Evolutionary conservation across 2,329 filamentous ascomycete species (phyloP).

Genomic region (Ophiostoma montium): DNA sequence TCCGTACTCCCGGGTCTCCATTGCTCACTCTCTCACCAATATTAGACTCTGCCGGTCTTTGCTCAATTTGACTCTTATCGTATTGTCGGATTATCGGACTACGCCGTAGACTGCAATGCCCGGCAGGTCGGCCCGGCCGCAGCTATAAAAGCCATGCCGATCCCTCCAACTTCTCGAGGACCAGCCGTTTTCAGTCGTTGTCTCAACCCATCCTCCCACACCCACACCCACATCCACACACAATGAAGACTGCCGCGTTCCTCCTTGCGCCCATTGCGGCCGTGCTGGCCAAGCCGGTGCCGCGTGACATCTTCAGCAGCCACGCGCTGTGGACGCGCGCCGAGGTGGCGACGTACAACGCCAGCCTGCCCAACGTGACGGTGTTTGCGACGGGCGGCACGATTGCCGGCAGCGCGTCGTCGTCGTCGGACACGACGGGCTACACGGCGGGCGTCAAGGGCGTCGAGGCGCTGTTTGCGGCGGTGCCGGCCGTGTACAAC

Average conservation of each 20-base stretch:
- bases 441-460: conserved; percentile 30
- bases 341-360: neutral
- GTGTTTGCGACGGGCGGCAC: conserved; percentile 42
- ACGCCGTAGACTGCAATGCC: no score
- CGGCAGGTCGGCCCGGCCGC: no score
- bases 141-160: no score
- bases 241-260: neutral
- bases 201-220: no score
- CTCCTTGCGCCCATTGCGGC: conserved; percentile 1
- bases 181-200: no score
- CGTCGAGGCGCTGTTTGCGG: conserved; percentile 35
- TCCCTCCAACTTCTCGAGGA: no score
- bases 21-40: no score
- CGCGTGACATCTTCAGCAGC: neutral
- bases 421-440: conserved; percentile 21
- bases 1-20: no score
- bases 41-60: no score
- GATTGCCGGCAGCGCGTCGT: conserved; percentile 38
- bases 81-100: no score
- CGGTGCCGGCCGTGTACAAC: conserved; percentile 39
- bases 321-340: conserved; percentile 1
- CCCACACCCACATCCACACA: no score
- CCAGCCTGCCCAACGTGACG: conserved; percentile 37
- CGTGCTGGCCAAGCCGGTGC: conserved; percentile 1
- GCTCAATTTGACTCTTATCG: no score